Conservation (phyloP, 2,329 filamentous ascomycete genomes). For the Ophiostoma tasmaniense region DNA sequence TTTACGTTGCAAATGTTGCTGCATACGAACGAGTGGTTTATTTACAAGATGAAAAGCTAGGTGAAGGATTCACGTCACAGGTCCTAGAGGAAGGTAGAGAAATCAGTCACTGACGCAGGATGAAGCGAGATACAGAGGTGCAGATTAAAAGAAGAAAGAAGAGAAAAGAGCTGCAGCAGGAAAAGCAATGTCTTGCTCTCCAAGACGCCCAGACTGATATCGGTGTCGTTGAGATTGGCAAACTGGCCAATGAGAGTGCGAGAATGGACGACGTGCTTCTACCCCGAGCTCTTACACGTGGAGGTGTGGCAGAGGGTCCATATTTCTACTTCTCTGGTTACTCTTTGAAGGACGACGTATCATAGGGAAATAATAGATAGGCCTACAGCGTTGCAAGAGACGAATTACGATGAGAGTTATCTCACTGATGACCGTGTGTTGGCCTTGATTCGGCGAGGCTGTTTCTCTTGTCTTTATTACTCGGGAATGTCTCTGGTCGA, state of each 20-base stretch:
- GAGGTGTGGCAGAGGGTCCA: neutral
- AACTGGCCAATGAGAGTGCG: neutral
- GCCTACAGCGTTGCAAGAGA: too few relatives aligned
- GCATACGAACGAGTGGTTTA: neutral
- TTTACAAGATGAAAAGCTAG: too few relatives aligned
- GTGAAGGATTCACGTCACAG: neutral
- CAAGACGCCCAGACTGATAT: neutral
- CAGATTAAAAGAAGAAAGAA: neutral
- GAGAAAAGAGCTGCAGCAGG: neutral
- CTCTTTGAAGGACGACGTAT: too few relatives aligned
- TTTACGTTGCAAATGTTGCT: neutral
- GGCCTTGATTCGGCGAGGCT: neutral
- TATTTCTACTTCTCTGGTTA: neutral
- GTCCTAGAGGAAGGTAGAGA: neutral
- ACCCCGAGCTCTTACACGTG: neutral
- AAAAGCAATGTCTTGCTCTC: neutral
- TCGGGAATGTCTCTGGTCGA: neutral
- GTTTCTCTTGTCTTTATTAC: neutral
- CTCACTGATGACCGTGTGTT: neutral
- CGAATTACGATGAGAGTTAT: neutral
- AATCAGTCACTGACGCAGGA: neutral
- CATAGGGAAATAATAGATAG: too few relatives aligned
- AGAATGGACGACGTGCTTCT: neutral
- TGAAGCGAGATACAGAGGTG: neutral
- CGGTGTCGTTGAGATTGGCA: neutral